phyloP scores from a whole-genome alignment of 2,329 filamentous ascomycete species.

The Eurotiales sp. region DNA sequence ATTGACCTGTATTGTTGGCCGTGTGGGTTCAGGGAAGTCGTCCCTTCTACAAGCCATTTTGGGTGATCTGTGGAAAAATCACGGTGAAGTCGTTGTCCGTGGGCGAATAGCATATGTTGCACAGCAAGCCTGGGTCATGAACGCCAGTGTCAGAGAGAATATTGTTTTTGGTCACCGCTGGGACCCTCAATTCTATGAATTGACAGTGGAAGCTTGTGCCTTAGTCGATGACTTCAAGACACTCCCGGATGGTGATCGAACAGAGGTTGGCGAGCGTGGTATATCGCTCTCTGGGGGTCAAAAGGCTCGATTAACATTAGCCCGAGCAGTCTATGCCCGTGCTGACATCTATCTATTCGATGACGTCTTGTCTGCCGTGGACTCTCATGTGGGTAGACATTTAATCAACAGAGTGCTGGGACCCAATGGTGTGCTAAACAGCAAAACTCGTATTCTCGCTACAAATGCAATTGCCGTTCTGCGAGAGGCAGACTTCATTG shows the following conservation, averaged over 20 bases:
- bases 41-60: conserved; percentile 85
- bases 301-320: conserved; percentile 87
- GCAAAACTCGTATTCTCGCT: conserved; percentile 87
- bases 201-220: conserved; percentile 87
- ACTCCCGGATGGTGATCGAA: conserved; percentile 92
- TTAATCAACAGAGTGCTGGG: conserved; percentile 93
- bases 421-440: conserved; percentile 71
- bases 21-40: conserved; percentile 93
- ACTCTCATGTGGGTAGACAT: conserved; percentile 93
- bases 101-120: conserved; percentile 87
- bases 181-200: conserved; percentile 90
- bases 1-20: conserved; percentile 85
- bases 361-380: conserved; percentile 93
- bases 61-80: conserved; percentile 86
- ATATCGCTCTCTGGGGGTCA: conserved; percentile 96
- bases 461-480: conserved; percentile 94
- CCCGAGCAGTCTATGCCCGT: conserved; percentile 89
- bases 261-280: conserved; percentile 91
- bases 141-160: conserved; percentile 94
- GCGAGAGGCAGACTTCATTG: conserved; percentile 83
- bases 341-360: conserved; percentile 96
- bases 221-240: conserved; percentile 85
- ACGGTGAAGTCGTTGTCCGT: conserved; percentile 76
- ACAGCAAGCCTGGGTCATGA: conserved; percentile 95
- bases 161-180: conserved; percentile 94